Base-by-base conservation (phyloP, 2,329 filamentous ascomycete species). In the Colletotrichum kahawae region DNA sequence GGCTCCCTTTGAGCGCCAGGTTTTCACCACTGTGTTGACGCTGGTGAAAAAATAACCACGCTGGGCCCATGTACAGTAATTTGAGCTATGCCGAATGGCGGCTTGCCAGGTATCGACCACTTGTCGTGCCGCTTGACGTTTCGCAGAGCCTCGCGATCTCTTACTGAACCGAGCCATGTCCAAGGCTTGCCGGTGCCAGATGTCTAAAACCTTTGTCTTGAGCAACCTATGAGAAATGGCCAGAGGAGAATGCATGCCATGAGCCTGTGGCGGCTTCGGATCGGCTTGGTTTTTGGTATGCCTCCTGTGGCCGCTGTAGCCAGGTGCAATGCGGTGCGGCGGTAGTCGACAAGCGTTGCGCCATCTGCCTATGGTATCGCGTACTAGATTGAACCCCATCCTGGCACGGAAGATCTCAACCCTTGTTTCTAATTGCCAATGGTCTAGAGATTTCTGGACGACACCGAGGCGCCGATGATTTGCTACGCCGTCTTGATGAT, bases 41-140 rank as follows among this genome's bases (percentile, higher is more conserved):
- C 57, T 63, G n/a, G 67, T 21, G 18, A 67, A 75, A 27, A 75
- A 72, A 38, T 24, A 48, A 9, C 72, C 72, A 31, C 72, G 72
- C 21, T 67, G 64, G 29, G 56, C 27, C 72, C 72, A 75, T 29
- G 34, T 72, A 21, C 21, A 54, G n/a, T 72, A 21, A 36, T 43
- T 64, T 59, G 24, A 34, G 12, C 38, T 51, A 13, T 68, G 38
- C 10, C n/a, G 12, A 13, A 64, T 57, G 29, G 57, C 64, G 34
- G 21, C 16, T 43, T 75, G 64, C 72, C 69, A 75, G 12, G 57
- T 34, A 34, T 68, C 43, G 7, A 75, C 18, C 16, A 60, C 69
- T 18, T 64, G 67, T 24, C 56, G 69, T 4, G 33, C 43, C 8
- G 54, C 64, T 48, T 67, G 62, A 57, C 64, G 69, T 33, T 56